Evolutionary conservation across 768 basidiomycete genomes (phyloP).

Genomic region (Tricholoma bakamatsutake): DNA sequence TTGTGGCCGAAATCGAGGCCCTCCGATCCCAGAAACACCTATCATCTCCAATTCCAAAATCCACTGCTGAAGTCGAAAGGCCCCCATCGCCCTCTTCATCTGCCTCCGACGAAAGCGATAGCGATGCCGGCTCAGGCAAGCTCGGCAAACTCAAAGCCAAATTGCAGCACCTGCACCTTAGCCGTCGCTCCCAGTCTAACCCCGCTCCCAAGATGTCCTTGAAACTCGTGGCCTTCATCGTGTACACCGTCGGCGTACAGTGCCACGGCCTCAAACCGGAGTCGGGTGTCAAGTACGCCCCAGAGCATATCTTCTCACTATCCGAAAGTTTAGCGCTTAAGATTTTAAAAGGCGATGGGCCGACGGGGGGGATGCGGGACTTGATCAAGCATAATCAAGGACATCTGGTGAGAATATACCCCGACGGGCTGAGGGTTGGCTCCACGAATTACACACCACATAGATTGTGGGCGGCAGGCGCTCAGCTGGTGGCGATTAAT

Average conservation of each 20-base stretch:
- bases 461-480: slow-evolving; percentile 83
- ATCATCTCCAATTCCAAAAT: neutral
- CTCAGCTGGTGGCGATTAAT: slow-evolving; percentile 90
- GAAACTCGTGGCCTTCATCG: slow-evolving; percentile 65
- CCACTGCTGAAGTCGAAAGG: neutral
- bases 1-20: slow-evolving; percentile 52
- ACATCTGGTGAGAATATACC: slow-evolving; percentile 84
- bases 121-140: neutral
- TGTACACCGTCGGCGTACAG: slow-evolving; percentile 95
- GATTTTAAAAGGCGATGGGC: slow-evolving; percentile 50
- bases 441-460: slow-evolving; percentile 89
- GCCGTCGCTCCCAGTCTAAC: slow-evolving; percentile 12
- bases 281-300: slow-evolving; percentile 77
- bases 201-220: slow-evolving; percentile 68
- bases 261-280: slow-evolving; percentile 72
- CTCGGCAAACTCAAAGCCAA: slow-evolving; percentile 12
- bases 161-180: neutral
- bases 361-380: slow-evolving; percentile 42
- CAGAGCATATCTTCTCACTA: slow-evolving; percentile 89
- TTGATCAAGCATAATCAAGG: slow-evolving; percentile 82
- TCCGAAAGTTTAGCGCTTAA: slow-evolving; percentile 80
- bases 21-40: slow-evolving; percentile 26
- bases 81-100: neutral
- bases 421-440: slow-evolving; percentile 72
- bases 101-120: neutral